These are phyloP conservation scores for Agaricus sinodeliciosus DNA, from an alignment of 768 basidiomycete genomes.

Conservation along the genomic window DNA sequence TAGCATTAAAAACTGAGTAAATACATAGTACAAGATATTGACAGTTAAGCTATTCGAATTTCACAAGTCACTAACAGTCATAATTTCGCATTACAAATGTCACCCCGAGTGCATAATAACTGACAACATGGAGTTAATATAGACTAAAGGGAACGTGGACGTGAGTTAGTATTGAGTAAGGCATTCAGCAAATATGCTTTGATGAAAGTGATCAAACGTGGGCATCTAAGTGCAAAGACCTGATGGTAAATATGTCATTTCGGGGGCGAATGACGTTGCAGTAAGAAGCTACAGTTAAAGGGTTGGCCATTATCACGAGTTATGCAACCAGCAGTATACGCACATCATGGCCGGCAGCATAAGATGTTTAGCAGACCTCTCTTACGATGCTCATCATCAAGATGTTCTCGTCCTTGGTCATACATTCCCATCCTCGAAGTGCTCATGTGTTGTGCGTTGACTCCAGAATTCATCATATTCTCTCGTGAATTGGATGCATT, in stretches of 20 bases:
- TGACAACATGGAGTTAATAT: constrained; percentile 7
- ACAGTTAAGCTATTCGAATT: constrained; percentile 7
- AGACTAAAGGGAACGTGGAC: constrained; percentile 3
- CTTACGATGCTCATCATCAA: constrained; percentile 57
- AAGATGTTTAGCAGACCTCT: constrained; percentile 58
- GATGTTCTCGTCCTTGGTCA: constrained; percentile 59
- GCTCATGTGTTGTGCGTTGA: constrained; percentile 26
- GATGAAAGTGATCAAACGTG: not conserved
- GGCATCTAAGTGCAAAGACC: constrained; percentile 10
- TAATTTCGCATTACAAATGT: constrained; percentile 5
- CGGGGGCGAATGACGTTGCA: not conserved
- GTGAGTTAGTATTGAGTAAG: constrained; percentile 2
- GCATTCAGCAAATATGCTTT: constrained; percentile 3
- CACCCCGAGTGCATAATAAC: not conserved
- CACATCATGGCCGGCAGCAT: constrained; percentile 58
- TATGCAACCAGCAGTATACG: constrained; percentile 21
- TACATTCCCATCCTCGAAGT: constrained; percentile 57
- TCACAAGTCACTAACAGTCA: constrained; percentile 13
- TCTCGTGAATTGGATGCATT: constrained; percentile 46
- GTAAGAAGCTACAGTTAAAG: not conserved
- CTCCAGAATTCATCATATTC: constrained; percentile 41
- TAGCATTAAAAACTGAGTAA: constrained; percentile 7
- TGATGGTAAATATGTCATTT: not conserved
- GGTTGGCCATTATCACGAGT: not conserved
- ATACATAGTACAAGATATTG: constrained; percentile 21